phyloP scores from a whole-genome alignment of 352 stramenopile genomes.

The Pythium chondricola region DNA sequence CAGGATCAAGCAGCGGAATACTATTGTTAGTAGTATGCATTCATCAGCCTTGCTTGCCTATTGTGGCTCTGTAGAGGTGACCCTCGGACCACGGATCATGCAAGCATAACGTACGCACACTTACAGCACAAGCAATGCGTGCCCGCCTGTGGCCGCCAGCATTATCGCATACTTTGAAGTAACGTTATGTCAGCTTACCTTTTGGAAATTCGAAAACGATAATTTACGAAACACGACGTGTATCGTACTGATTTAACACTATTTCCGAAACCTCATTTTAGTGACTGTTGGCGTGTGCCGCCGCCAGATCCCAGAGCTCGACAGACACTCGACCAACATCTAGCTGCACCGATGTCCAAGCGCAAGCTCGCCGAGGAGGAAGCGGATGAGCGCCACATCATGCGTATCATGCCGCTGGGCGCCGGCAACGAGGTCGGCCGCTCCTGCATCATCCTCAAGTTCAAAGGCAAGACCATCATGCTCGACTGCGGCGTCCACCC shows the following conservation, averaged over 20 bases:
- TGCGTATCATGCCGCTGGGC: conserved; percentile 94
- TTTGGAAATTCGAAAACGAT: too few relatives aligned
- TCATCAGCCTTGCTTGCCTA: too few relatives aligned
- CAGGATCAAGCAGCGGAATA: too few relatives aligned
- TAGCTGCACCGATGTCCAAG: conserved; percentile 50
- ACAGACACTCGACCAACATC: neutral
- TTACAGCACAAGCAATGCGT: too few relatives aligned
- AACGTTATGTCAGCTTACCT: too few relatives aligned
- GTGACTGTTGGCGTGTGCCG: neutral
- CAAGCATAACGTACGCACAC: too few relatives aligned
- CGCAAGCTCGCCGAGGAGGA: conserved; percentile 62
- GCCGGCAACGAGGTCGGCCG: conserved; percentile 98
- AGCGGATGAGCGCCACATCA: conserved; percentile 82
- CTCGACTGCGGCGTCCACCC: conserved; percentile 88
- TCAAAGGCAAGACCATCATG: conserved; percentile 98
- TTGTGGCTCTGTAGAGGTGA: too few relatives aligned
- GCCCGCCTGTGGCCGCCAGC: too few relatives aligned
- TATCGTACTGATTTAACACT: neutral
- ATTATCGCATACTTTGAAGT: too few relatives aligned
- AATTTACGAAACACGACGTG: too few relatives aligned
- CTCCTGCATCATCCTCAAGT: conserved; percentile 99
- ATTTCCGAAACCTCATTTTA: neutral
- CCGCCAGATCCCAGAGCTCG: neutral
- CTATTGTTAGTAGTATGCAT: too few relatives aligned
- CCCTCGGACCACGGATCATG: too few relatives aligned